Percentiles rank a stretch among this genome's conserved stretches.
Evolutionary conservation across 2,329 filamentous ascomycete species (phyloP).

Genomic region (Paramyrothecium roridum): DNA sequence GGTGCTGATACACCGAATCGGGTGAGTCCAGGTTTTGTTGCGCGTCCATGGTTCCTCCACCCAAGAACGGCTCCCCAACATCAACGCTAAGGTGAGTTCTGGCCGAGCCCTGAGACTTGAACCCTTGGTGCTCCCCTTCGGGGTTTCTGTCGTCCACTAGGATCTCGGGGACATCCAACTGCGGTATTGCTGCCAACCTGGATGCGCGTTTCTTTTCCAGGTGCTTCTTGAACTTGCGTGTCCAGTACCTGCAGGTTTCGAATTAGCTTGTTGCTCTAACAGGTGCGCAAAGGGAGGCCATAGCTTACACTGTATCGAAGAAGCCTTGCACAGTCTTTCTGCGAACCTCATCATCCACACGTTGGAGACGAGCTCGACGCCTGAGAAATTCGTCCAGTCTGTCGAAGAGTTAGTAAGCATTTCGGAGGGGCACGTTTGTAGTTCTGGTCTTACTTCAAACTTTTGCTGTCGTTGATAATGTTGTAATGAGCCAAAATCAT

Average conservation of each 20-base stretch:
- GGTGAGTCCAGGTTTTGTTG: not conserved
- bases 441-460: slow-evolving; percentile 61
- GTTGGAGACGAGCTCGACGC: slow-evolving; percentile 82
- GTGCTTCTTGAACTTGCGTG: slow-evolving; percentile 73
- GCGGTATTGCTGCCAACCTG: slow-evolving; percentile 74
- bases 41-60: not conserved
- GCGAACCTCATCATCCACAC: slow-evolving; percentile 91
- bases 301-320: slow-evolving; percentile 78
- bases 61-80: not conserved
- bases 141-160: slow-evolving; percentile 58
- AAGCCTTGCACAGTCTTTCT: slow-evolving; percentile 89
- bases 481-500: slow-evolving; percentile 99
- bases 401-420: slow-evolving; percentile 20
- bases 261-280: not conserved
- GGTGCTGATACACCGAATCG: slow-evolving; percentile 35
- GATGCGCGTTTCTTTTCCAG: slow-evolving; percentile 69
- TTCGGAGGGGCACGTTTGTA: not conserved
- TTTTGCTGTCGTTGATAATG: slow-evolving; percentile 97
- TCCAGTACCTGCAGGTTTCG: slow-evolving; percentile 62
- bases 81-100: not conserved
- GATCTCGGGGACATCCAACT: slow-evolving; percentile 85
- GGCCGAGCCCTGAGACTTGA: not conserved
- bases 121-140: not conserved
- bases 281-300: not conserved
- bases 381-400: slow-evolving; percentile 93